These are phyloP conservation scores for Wolfiporia cocos DNA, from an alignment of 1,284 basidiomycete species.

Conservation along the genomic window DNA sequence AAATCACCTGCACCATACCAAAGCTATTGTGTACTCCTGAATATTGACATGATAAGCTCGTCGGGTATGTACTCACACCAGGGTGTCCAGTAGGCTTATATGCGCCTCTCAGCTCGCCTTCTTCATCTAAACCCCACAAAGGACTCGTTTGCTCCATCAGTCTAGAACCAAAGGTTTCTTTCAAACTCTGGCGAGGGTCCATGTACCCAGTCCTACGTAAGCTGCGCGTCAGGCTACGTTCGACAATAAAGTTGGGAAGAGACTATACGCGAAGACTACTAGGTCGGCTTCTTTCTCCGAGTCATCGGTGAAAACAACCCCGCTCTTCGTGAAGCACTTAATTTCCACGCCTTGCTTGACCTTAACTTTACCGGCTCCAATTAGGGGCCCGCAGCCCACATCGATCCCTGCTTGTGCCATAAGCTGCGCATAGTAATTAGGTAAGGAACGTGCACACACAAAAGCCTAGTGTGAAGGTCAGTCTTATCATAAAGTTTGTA, in stretches of 20 bases:
- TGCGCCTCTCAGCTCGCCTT: slow-evolving; percentile 48
- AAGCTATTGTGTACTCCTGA: slow-evolving; percentile 19
- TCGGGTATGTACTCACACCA: slow-evolving; percentile 9
- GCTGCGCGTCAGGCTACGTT: slow-evolving; percentile 9
- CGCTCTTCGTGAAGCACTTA: slow-evolving; percentile 41
- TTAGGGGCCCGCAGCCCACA: slow-evolving; percentile 37
- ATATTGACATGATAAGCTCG: background rate
- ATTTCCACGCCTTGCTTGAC: slow-evolving; percentile 58
- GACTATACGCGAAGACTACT: slow-evolving; percentile 50
- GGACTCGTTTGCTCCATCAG: slow-evolving; percentile 36
- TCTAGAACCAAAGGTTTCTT: slow-evolving; percentile 40
- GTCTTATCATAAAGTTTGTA: too few relatives aligned
- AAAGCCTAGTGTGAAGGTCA: background rate
- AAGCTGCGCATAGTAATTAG: background rate
- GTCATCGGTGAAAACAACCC: slow-evolving; percentile 59
- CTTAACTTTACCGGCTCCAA: slow-evolving; percentile 66
- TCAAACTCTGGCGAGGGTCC: slow-evolving; percentile 31
- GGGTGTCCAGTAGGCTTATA: slow-evolving; percentile 30
- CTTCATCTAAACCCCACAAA: slow-evolving; percentile 51
- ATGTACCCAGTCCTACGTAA: slow-evolving; percentile 30
- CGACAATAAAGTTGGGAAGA: slow-evolving; percentile 17
- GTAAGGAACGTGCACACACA: slow-evolving; percentile 7
- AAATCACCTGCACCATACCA: slow-evolving; percentile 33
- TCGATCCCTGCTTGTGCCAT: slow-evolving; percentile 23
- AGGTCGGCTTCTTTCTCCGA: slow-evolving; percentile 57